A percentile compares a stretch with the other conserved stretches of the same genome.
These are phyloP conservation scores for Microbotryum saponariae DNA, from an alignment of 1,284 basidiomycete genomes.

Conservation along the genomic window DNA sequence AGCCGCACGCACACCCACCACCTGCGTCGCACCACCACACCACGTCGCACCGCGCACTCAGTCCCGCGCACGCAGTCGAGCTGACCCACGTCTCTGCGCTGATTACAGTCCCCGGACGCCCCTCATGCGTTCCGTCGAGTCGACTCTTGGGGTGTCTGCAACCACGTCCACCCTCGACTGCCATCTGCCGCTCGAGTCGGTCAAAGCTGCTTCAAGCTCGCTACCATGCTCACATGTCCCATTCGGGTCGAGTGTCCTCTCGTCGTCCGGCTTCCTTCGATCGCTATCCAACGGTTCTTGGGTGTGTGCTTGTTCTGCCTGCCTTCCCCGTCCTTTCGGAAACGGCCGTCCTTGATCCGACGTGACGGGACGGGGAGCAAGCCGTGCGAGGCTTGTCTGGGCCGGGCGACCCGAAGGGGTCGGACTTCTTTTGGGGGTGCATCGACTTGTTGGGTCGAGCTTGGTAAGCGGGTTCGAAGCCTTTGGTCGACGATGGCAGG, in stretches of 20 bases:
- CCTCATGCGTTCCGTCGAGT: too few species aligned
- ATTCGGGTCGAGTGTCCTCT: too few species aligned
- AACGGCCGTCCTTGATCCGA: slow-evolving; percentile 18
- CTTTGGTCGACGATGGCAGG: background rate
- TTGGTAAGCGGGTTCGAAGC: background rate
- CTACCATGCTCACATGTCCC: too few species aligned
- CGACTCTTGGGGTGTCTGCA: background rate
- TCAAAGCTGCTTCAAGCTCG: too few species aligned
- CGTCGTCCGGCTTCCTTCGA: too few species aligned
- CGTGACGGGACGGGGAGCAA: background rate
- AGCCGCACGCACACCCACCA: background rate
- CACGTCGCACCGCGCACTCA: background rate
- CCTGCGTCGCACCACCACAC: background rate
- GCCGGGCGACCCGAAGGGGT: too few species aligned
- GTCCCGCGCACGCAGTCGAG: background rate
- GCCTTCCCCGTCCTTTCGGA: background rate
- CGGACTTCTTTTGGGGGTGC: too few species aligned
- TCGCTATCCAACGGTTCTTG: background rate
- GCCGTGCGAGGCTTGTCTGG: too few species aligned
- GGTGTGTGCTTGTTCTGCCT: background rate
- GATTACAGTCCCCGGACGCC: slow-evolving; percentile 20
- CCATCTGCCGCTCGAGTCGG: background rate
- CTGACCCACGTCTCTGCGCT: background rate
- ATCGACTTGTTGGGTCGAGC: background rate
- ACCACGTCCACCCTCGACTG: slow-evolving; percentile 2